phyloP scores from a whole-genome alignment of 352 stramenopile species.

The Pythium utonaiense region DNA sequence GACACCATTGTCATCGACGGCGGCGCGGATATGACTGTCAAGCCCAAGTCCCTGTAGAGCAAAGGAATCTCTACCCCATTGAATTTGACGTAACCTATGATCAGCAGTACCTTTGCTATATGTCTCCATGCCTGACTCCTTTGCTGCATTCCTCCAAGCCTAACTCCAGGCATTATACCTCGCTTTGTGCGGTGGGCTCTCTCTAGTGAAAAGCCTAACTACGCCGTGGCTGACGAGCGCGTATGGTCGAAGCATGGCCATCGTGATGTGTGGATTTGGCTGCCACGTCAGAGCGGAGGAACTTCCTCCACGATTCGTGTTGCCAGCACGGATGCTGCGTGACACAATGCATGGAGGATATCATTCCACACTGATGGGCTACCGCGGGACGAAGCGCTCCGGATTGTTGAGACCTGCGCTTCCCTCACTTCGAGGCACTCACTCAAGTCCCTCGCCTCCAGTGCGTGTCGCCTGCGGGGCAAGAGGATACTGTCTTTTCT shows the following conservation, averaged over 20 bases:
- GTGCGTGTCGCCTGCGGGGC: background rate
- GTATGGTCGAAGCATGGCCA: too few relatives aligned
- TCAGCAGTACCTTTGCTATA: background rate
- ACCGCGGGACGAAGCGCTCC: background rate
- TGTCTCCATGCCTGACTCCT: too few relatives aligned
- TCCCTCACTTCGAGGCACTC: background rate
- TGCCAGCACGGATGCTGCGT: too few relatives aligned
- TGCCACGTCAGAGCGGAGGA: too few relatives aligned
- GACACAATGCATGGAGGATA: background rate
- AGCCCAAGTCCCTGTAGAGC: constrained; percentile 12
- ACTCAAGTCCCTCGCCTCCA: background rate
- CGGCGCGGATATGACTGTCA: background rate
- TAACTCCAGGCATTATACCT: too few relatives aligned
- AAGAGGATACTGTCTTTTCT: background rate
- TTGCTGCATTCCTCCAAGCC: too few relatives aligned
- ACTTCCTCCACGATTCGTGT: too few relatives aligned
- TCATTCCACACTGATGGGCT: background rate
- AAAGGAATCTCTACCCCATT: background rate
- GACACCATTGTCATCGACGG: constrained; percentile 52
- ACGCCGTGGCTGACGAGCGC: too few relatives aligned
- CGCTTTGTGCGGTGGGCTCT: too few relatives aligned
- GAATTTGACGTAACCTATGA: constrained; percentile 1
- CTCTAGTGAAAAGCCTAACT: too few relatives aligned
- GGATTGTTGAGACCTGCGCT: background rate
- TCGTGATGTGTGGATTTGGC: too few relatives aligned